A percentile compares a stretch with the other conserved stretches of the same genome.
phyloP scores from a whole-genome alignment of 164 flowering plant species.

The Cinnamomum micranthum region DNA sequence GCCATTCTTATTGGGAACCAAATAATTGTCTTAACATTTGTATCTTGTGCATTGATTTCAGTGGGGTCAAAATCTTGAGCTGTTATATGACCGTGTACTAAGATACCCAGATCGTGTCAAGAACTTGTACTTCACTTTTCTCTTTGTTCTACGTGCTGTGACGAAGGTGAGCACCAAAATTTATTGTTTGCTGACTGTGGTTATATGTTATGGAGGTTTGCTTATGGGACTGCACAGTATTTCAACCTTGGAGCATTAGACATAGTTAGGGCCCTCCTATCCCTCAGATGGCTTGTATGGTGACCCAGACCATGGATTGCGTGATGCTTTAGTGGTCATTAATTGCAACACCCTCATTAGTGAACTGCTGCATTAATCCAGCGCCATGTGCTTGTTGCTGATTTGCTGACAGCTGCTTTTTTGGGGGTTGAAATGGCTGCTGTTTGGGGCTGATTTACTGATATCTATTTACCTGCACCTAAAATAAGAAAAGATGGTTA shows the following conservation, averaged over 20 bases:
- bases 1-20: background rate
- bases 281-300: background rate
- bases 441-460: no score
- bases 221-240: no score
- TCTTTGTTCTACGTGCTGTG: slow-evolving; percentile 94
- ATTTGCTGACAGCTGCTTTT: no score
- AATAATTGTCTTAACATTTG: background rate
- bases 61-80: slow-evolving; percentile 83
- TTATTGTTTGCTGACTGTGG: background rate
- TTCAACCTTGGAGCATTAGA: no score
- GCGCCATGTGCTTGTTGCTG: background rate
- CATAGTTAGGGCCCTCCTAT: background rate
- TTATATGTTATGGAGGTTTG: background rate
- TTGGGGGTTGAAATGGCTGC: no score
- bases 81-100: slow-evolving; percentile 83
- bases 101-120: slow-evolving; percentile 81
- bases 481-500: no score
- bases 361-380: background rate
- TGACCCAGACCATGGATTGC: background rate
- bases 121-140: slow-evolving; percentile 89
- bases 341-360: background rate
- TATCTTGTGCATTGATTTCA: slow-evolving; percentile 25
- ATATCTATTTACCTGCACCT: no score
- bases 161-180: slow-evolving; percentile 52
- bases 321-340: background rate